Evolutionary conservation across 2,329 filamentous ascomycete genomes (phyloP).

Genomic region (Tympanopsis confertula): DNA sequence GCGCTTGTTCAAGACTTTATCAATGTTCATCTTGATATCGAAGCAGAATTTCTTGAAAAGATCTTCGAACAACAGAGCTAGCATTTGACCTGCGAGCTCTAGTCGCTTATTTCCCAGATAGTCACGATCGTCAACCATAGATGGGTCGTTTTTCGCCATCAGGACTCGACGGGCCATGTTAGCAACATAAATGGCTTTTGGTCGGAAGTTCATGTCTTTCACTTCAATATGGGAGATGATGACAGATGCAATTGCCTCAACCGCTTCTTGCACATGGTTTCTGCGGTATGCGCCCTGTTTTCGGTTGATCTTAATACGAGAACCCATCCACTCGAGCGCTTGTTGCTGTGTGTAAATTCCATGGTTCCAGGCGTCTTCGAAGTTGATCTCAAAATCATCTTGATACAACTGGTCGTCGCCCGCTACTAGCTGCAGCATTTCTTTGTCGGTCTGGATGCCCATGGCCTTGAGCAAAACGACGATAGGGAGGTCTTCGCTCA

Average conservation of each 20-base stretch:
- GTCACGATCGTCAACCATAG: constrained; percentile 87
- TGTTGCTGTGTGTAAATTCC: constrained; percentile 89
- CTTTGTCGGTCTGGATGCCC: constrained; percentile 85
- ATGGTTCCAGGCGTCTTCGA: constrained; percentile 77
- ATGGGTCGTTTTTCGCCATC: constrained; percentile 83
- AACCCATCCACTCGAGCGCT: constrained; percentile 83
- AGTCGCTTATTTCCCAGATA: constrained; percentile 97
- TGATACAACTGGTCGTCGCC: constrained; percentile 82
- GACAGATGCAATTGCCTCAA: constrained; percentile 84
- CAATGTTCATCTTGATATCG: constrained; percentile 83
- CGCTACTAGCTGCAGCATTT: constrained; percentile 83
- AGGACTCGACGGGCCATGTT: constrained; percentile 95
- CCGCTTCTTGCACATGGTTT: constrained; percentile 79
- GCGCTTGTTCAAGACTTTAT: constrained; percentile 90
- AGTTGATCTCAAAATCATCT: constrained; percentile 89
- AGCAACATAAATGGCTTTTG: constrained; percentile 92
- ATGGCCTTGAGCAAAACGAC: constrained; percentile 87
- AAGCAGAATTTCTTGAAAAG: constrained; percentile 90
- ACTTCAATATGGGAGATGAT: constrained; percentile 93
- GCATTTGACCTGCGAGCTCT: constrained; percentile 84
- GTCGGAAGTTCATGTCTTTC: constrained; percentile 80
- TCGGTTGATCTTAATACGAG: constrained; percentile 75
- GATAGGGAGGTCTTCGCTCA: constrained; percentile 88
- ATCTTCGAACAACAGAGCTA: constrained; percentile 92
- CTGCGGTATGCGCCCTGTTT: constrained; percentile 47